Percentiles rank a stretch among this genome's conserved stretches.
phyloP scores from a whole-genome alignment of 1,284 basidiomycete genomes.

The Pterulicium gracile region DNA sequence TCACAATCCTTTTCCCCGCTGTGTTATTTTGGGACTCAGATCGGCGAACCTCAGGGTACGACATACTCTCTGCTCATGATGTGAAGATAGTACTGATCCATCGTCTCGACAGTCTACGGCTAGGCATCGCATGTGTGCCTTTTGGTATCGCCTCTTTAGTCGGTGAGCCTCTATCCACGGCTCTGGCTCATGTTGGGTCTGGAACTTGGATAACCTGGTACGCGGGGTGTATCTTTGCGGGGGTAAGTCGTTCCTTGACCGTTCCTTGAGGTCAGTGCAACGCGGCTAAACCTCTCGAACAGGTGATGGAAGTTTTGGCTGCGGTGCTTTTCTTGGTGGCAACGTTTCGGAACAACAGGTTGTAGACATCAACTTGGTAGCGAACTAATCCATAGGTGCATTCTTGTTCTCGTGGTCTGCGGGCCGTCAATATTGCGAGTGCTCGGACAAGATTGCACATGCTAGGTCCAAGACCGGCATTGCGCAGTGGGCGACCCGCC shows the following conservation, averaged over 20 bases:
- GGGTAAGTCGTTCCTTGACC: neutral
- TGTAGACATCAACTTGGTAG: neutral
- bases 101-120: neutral
- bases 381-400: no score
- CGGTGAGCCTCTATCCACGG: neutral
- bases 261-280: neutral
- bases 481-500: no score
- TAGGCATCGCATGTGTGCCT: neutral
- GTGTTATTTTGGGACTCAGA: constrained; percentile 1
- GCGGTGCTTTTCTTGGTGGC: neutral
- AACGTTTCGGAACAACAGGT: neutral
- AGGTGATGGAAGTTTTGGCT: neutral
- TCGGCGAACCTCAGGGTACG: neutral
- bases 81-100: no score
- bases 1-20: neutral
- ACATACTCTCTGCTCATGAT: neutral
- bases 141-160: neutral
- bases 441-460: no score
- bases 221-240: constrained; percentile 1
- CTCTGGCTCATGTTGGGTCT: neutral
- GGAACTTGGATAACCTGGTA: no score
- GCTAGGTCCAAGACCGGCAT: no score
- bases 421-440: no score
- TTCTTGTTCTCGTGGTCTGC: no score
- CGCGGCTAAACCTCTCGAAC: neutral